Base-by-base conservation (phyloP, 345 rosid species). In the Clarkia xantiana region DNA sequence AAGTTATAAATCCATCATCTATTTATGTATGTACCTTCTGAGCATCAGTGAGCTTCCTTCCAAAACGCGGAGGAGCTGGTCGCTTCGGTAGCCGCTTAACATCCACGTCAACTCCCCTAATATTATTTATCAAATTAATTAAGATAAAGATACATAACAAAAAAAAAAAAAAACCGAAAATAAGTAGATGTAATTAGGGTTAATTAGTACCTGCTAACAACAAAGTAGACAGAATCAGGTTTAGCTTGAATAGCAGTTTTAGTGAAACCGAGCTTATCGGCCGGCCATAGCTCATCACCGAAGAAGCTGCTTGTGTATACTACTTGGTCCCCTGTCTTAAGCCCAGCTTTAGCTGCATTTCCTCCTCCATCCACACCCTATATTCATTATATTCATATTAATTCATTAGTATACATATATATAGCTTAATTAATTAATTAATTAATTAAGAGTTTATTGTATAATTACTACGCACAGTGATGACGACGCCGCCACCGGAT, bases 241-340 rank as follows among this genome's bases (percentile, higher is more conserved):
- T 85, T 89, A 5, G 97, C 97, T 70, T 89, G 97, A 64, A 90
- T 72, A 10, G 97, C 97, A 46, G 97, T 90, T 77, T 90, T 90
- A 36, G 97, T 90, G 47, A 90, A 90, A 9, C 97, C 97, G 5
- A 90, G 65, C 71, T 90, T 90, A 70, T 90, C 97, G 3, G 97
- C 97, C 17, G 97, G 97, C 97, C 97, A 90, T 58, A 90, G 95
- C 61, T 90, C 97, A 67, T 90, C 97, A 2, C 97, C 97, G 23
- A 90, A 90, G 79, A 90, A 90, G 70, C 95, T 90, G 66, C 97
- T 90, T 19, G 97, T 90, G 76, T 90, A 90, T 15, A 85, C 53
- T 29, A 90, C 97, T 61, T 90, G 97, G 62, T 90, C 95, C 46
- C 97, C 97, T 6, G 84, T 25, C 59, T 85, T 89, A 16, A 89